phyloP scores from a whole-genome alignment of 75 land plant species.

The Isoetes taiwanensis region DNA sequence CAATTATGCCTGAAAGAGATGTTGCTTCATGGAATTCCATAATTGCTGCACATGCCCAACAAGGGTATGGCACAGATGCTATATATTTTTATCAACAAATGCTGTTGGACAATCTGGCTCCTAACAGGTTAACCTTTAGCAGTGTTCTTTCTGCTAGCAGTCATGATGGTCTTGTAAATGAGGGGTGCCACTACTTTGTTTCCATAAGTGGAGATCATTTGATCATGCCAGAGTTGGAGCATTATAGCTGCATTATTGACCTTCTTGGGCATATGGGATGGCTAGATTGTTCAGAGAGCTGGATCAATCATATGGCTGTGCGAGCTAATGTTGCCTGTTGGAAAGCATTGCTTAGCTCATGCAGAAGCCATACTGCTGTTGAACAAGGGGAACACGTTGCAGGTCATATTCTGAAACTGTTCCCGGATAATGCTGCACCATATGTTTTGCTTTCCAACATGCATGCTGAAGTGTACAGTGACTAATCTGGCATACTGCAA shows the following conservation, averaged over 20 bases:
- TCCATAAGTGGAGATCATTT: background rate
- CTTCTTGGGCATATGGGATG: conserved; percentile 8
- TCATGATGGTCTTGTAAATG: background rate
- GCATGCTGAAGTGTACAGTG: no score
- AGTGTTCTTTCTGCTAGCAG: no score
- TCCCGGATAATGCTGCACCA: background rate
- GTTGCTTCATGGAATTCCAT: no score
- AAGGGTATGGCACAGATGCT: no score
- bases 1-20: no score
- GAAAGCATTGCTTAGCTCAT: conserved; percentile 7
- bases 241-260: conserved; percentile 12
- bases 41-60: no score
- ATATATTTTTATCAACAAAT: no score
- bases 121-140: no score
- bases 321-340: conserved; percentile 1
- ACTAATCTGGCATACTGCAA: no score
- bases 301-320: conserved; percentile 10
- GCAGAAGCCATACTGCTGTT: conserved; percentile 2
- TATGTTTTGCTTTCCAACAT: conserved; percentile 6
- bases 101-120: no score
- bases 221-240: conserved; percentile 2
- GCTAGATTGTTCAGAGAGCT: background rate
- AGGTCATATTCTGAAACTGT: background rate
- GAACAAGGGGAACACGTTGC: background rate
- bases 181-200: background rate